Conservation (phyloP, 73 alveolate genomes). For the Tetrahymena elliotti region DNA sequence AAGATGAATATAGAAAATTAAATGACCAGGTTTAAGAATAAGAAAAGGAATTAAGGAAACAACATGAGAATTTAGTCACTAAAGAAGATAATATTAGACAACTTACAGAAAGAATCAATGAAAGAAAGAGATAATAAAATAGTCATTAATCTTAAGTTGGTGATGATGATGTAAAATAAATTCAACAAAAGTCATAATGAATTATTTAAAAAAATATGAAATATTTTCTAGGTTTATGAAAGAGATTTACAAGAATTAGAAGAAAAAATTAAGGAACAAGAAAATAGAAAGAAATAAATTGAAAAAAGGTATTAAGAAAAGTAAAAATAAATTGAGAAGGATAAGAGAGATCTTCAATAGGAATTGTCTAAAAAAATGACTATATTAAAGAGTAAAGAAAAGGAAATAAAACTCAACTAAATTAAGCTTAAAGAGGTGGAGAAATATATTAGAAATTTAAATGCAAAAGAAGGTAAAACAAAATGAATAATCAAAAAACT, state of each 20-base stretch:
- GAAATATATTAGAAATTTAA: neutral
- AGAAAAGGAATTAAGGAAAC: neutral
- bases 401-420: neutral
- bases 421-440: neutral
- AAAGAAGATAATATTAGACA: neutral
- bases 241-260: neutral
- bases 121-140: neutral
- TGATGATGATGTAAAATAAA: neutral
- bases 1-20: neutral
- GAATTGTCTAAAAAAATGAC: neutral
- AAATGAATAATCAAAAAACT: neutral
- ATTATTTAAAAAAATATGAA: neutral
- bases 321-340: neutral
- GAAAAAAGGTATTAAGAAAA: neutral
- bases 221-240: neutral
- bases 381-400: neutral
- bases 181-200: neutral
- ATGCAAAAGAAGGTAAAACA: neutral
- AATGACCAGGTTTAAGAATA: neutral
- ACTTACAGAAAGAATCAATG: neutral
- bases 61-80: neutral
- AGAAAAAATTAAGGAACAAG: neutral
- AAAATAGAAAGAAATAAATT: neutral
- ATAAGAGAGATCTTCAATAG: neutral
- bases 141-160: neutral